Evolutionary conservation across 2,329 filamentous ascomycete species (phyloP), one percentile per base, ranked within the genome.

Genomic region (Diaporthe ampelina): DNA sequence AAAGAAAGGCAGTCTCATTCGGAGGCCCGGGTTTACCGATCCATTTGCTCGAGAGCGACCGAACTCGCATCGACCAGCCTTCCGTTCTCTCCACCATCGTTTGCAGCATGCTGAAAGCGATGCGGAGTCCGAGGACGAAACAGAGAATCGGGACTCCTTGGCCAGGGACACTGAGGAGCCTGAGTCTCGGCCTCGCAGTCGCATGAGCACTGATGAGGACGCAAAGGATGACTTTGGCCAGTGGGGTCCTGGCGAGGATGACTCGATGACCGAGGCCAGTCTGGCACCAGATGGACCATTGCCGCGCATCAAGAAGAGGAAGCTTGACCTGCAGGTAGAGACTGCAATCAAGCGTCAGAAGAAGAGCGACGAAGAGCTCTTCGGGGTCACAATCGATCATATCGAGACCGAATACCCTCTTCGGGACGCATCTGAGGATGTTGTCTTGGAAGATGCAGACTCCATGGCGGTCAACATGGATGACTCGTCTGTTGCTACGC

Each of bases 41-140:
- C 89, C 90, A 0, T 92, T 91, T 79, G 94, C 87, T 32, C 88
- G 90, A 76, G 88, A 89, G 76, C 94, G 89, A 81, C 91, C 89
- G 83, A 79, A 90, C 76, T 81, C 88, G 81, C 81, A 84, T 19
- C 86, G 86, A 57, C 92, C 91, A 76, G 89, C 91, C 32, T 91
- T 95, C 81, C 91, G 95, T 70, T 94, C 94, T 9, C 88, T 98
- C 24, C 95, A 98, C 81, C 93, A 97, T 83, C 91, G 92, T 45
- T 87, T 97, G 76, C 90, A 93, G 77, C 74, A 76, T 69, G 90
- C 93, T 80, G 91, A 93, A 76, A 94, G 93, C 76, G 93, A 94
- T 56, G 94, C 93, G n/a, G 94, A 98, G 81, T 97, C 95, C 0
- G 95, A 98, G 77, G 95, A 97, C 77, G 95, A 98, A 73, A 86